Evolutionary conservation across 2,329 filamentous ascomycete genomes (phyloP), one percentile per base, ranked within the genome.

Genomic region (Furcasterigmium sp.): DNA sequence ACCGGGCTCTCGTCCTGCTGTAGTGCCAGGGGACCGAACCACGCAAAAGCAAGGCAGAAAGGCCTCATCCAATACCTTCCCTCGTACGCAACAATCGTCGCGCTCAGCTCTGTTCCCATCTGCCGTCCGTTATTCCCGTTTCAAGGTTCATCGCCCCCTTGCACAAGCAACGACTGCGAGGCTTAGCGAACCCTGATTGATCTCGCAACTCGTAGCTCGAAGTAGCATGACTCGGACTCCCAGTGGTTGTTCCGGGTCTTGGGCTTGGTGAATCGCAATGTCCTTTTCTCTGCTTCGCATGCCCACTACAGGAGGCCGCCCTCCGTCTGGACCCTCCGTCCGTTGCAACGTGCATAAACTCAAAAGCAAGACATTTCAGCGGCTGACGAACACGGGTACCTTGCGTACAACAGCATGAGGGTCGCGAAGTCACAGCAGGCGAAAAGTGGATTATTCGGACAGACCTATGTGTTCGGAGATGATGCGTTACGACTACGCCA

Each of bases 371-470:
- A 23, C 17, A 37, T 19, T 17, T 20, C 21, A 14, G 39, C 35
- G 39, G 35, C 39, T 41, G 39, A 41, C 39, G 29, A 41, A 35
- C 29, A 26, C 37, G 37, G 37, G 37, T 39, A 39, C 37, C 37
- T 39, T 39, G 37, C 37, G 37, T 39, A 23, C 17, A 34, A 42
- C 48, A 81, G 76, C 91, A 95, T 62, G 90, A 95, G 63, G 90
- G 90, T 1, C 76, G 79, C 45, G 83, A 94, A 59, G 90, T 95
- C 1, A 75, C 68, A 2, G 73, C 76, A 34, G 90, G 90, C 9
- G 88, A 95, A 67, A 95, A 95, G 64, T 95, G 90, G 90, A 83
- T 95, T 46, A 76, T 95, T 46, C 73, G 90, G 51, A 94, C 85
- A 49, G 91, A 95, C 69, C 64, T 95, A 34, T 88, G 84, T 56